Conservation (phyloP, 805 yeast species). For the Maudiozyma bulderi region DNA sequence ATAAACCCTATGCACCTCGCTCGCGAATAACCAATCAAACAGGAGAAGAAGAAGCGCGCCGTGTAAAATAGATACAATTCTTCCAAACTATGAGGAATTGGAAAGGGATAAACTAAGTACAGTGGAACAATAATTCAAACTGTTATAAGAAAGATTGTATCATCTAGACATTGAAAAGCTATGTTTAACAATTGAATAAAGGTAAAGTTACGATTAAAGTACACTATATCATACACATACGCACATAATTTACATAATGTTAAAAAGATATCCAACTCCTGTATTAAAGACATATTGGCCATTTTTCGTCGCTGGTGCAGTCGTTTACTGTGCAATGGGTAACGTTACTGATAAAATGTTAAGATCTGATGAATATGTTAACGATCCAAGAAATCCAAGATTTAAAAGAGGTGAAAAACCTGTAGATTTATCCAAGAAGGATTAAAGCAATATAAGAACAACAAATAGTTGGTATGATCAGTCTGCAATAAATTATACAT, state of each 20-base stretch:
- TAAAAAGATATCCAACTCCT: conserved; percentile 38
- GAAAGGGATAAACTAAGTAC: no score
- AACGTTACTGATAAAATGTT: conserved; percentile 60
- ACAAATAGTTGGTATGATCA: background rate
- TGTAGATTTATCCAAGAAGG: conserved; percentile 27
- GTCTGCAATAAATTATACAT: background rate
- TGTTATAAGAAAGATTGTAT: no score
- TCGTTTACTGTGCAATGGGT: conserved; percentile 61
- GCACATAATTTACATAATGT: conserved; percentile 8
- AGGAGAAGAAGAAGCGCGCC: no score
- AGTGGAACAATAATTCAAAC: no score
- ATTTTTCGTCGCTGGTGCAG: conserved; percentile 72
- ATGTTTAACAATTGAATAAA: no score
- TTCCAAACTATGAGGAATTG: no score
- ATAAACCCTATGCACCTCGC: no score
- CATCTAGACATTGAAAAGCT: no score
- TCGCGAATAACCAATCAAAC: no score
- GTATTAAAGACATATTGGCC: conserved; percentile 73
- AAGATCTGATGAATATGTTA: conserved; percentile 71
- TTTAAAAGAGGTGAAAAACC: conserved; percentile 50
- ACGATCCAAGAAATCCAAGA: conserved; percentile 96
- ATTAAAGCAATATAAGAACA: background rate
- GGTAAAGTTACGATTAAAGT: no score
- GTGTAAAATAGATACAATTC: no score
- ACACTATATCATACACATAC: background rate